These are phyloP conservation scores for Pichia gijzeniarum DNA, from an alignment of 805 yeast species.

Conservation along the genomic window DNA sequence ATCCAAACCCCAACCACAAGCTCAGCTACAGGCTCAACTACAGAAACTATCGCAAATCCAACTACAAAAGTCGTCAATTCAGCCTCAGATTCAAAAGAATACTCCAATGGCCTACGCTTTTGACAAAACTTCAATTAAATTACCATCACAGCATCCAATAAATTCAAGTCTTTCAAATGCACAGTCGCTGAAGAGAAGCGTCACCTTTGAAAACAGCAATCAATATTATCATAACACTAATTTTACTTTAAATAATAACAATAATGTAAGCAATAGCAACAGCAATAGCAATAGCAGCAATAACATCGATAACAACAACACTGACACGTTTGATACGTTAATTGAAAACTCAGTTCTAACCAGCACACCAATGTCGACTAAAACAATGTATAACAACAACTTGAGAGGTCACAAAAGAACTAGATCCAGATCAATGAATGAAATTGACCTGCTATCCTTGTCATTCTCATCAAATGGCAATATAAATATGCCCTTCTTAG, in stretches of 20 bases:
- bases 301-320: no score
- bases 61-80: neutral
- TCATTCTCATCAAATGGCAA: neutral
- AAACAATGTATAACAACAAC: neutral
- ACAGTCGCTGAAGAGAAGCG: neutral
- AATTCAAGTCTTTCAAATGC: neutral
- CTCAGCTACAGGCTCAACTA: no score
- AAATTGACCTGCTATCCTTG: slow-evolving; percentile 19
- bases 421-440: slow-evolving; percentile 31
- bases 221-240: no score
- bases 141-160: neutral
- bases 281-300: no score
- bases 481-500: slow-evolving; percentile 2
- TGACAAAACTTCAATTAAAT: no score
- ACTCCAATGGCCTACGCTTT: no score
- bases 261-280: no score
- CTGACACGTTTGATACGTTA: no score
- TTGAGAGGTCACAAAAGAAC: slow-evolving; percentile 30
- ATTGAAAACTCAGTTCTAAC: neutral
- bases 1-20: neutral
- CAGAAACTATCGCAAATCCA: neutral
- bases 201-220: neutral
- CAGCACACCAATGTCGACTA: neutral
- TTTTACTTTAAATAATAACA: no score
- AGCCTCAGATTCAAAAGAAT: neutral